Percentiles rank a stretch among this genome's conserved stretches.
phyloP scores from a whole-genome alignment of 1,284 basidiomycete genomes.

The Apiotrichum sp. region DNA sequence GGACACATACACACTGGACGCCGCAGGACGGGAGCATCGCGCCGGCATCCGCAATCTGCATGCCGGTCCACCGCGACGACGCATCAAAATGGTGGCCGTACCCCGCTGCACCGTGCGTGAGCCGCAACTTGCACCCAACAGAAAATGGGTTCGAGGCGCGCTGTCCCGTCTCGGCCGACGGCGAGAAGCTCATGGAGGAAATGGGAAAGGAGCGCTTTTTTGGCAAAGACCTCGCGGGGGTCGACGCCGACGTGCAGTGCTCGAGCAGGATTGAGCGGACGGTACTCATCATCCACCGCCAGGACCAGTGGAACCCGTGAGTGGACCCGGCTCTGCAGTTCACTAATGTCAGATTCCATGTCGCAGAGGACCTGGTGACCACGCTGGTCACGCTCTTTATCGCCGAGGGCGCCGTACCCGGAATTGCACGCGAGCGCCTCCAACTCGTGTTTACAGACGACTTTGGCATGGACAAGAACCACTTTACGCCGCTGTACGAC shows the following conservation, averaged over 20 bases:
- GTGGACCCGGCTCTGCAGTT: conserved; percentile 5
- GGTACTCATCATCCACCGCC: conserved; percentile 33
- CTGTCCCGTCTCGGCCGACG: conserved; percentile 26
- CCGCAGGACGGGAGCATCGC: neutral
- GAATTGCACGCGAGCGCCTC: conserved; percentile 21
- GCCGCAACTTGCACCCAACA: conserved; percentile 21
- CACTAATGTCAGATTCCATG: conserved; percentile 31
- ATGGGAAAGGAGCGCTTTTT: conserved; percentile 38
- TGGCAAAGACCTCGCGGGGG: conserved; percentile 17
- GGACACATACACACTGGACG: neutral
- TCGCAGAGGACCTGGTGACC: conserved; percentile 43
- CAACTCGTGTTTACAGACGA: conserved; percentile 41
- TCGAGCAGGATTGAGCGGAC: conserved; percentile 26
- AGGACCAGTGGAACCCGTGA: conserved; percentile 44
- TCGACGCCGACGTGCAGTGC: conserved; percentile 8
- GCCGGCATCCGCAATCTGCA: conserved; percentile 14
- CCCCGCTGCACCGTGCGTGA: conserved; percentile 34
- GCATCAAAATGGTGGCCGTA: conserved; percentile 41
- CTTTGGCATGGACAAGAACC: conserved; percentile 34
- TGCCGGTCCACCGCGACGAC: conserved; percentile 23
- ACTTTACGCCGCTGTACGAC: conserved; percentile 41
- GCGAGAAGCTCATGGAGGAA: conserved; percentile 18
- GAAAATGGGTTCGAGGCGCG: conserved; percentile 13
- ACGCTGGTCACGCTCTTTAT: conserved; percentile 36
- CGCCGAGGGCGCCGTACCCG: conserved; percentile 21